A percentile compares a stretch with the other conserved stretches of the same genome.
These are phyloP conservation scores for Coprinopsis marcescibilis DNA, from an alignment of 768 basidiomycete species.

Conservation along the genomic window DNA sequence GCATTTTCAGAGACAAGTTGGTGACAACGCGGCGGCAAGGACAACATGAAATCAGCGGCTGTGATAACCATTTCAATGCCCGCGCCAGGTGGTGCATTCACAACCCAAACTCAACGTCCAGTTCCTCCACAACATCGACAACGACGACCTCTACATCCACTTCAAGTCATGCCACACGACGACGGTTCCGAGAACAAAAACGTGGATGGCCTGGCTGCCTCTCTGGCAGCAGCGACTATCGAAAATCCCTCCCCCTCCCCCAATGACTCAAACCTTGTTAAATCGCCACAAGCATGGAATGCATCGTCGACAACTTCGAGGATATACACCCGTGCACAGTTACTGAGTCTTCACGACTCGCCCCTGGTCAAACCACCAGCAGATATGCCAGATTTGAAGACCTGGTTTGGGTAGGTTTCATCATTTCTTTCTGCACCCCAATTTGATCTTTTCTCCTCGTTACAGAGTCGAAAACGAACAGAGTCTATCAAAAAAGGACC, in stretches of 20 bases:
- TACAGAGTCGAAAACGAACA: constrained; percentile 58
- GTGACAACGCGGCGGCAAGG: neutral
- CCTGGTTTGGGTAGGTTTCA: constrained; percentile 80
- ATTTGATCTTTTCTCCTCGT: constrained; percentile 23
- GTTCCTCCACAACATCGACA: constrained; percentile 17
- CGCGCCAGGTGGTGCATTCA: constrained; percentile 23
- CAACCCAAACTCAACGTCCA: constrained; percentile 13
- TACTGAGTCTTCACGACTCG: constrained; percentile 67
- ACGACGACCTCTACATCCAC: constrained; percentile 13
- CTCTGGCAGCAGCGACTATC: constrained; percentile 16
- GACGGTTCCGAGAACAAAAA: neutral
- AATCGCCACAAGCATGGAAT: constrained; percentile 22
- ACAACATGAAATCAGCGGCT: constrained; percentile 9
- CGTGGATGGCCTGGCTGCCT: neutral
- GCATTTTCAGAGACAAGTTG: constrained; percentile 19
- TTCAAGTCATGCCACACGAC: neutral
- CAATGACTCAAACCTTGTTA: constrained; percentile 14
- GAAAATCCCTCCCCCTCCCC: constrained; percentile 11
- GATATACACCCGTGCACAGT: constrained; percentile 64
- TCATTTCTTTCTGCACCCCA: constrained; percentile 13
- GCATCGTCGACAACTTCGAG: constrained; percentile 40
- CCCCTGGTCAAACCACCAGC: constrained; percentile 65
- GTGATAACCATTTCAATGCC: constrained; percentile 36
- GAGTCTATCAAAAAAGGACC: constrained; percentile 60
- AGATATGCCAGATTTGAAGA: constrained; percentile 77